A percentile compares a stretch with the other conserved stretches of the same genome.
Evolutionary conservation across 164 flowering plant species (phyloP).

Genomic region (Saururus chinensis): DNA sequence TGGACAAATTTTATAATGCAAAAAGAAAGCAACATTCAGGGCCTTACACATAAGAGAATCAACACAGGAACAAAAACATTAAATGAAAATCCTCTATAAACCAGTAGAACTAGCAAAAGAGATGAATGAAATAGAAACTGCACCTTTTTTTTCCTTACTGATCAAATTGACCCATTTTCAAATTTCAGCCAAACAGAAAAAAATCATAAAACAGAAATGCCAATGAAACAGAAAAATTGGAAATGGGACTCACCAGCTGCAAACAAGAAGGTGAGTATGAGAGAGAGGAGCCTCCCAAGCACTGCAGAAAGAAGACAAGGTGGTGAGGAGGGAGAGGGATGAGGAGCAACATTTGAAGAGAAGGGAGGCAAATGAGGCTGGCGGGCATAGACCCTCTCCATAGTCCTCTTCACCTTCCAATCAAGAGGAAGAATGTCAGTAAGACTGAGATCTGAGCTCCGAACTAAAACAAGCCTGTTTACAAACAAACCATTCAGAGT

Average conservation of each 20-base stretch:
- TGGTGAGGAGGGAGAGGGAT: slow-evolving; percentile 3
- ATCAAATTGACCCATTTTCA: neutral
- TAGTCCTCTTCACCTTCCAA: slow-evolving; percentile 6
- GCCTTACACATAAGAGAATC: too few relatives aligned
- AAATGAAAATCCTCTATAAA: too few relatives aligned
- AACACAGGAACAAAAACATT: too few relatives aligned
- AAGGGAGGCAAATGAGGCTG: slow-evolving; percentile 23
- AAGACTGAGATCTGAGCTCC: too few relatives aligned
- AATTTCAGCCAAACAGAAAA: neutral
- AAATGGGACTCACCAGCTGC: slow-evolving; percentile 49
- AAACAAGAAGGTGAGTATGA: slow-evolving; percentile 70
- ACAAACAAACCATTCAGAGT: neutral
- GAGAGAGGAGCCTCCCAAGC: slow-evolving; percentile 65
- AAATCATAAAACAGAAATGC: too few relatives aligned
- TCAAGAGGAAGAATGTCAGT: neutral
- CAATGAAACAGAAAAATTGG: too few relatives aligned
- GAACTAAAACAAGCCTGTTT: too few relatives aligned
- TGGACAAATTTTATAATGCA: too few relatives aligned
- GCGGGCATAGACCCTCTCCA: slow-evolving; percentile 43
- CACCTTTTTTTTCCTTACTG: too few relatives aligned
- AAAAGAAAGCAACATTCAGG: too few relatives aligned
- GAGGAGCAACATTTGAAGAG: slow-evolving; percentile 3
- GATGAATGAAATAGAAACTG: too few relatives aligned
- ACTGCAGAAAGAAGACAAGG: slow-evolving; percentile 28
- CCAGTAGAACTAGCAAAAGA: too few relatives aligned